Conservation (phyloP, 495 filamentous ascomycete genomes). For the Acidomyces sp. region DNA sequence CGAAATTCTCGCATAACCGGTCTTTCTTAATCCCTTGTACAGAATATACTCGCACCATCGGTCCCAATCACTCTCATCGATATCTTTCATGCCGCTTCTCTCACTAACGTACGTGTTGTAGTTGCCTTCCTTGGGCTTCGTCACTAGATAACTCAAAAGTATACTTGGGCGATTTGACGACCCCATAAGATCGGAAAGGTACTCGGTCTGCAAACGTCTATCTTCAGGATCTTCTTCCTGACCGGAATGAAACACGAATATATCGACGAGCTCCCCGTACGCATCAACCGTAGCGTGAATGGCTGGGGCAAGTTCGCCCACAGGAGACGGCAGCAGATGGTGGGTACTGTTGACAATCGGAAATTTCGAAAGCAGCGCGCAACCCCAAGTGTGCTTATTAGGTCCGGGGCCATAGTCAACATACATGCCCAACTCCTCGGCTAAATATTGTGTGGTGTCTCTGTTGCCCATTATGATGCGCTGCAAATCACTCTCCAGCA, state of each 20-base stretch:
- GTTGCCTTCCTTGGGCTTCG: constrained; percentile 78
- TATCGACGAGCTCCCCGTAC: constrained; percentile 81
- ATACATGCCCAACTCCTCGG: constrained; percentile 96
- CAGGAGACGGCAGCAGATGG: constrained; percentile 83
- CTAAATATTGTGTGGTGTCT: constrained; percentile 88
- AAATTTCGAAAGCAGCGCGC: constrained; percentile 88
- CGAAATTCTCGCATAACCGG: constrained; percentile 82
- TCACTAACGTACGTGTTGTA: constrained; percentile 95
- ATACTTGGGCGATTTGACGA: constrained; percentile 67
- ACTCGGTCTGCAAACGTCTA: constrained; percentile 73
- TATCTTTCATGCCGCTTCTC: constrained; percentile 81
- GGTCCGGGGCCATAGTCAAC: constrained; percentile 94
- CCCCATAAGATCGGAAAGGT: constrained; percentile 81
- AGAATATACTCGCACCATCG: constrained; percentile 99
- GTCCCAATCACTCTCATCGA: constrained; percentile 89
- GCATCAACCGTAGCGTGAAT: constrained; percentile 90
- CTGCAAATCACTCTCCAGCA: constrained; percentile 88
- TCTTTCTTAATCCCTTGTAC: constrained; percentile 75
- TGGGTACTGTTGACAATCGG: constrained; percentile 96
- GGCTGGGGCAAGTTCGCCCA: constrained; percentile 88
- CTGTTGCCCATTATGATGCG: constrained; percentile 99
- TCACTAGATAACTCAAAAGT: constrained; percentile 83
- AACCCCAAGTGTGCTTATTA: constrained; percentile 98
- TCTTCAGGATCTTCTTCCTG: constrained; percentile 97
- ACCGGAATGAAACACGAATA: constrained; percentile 97